These are phyloP conservation scores for Citrus hindsii DNA, from an alignment of 345 rosid species.

Conservation along the genomic window DNA sequence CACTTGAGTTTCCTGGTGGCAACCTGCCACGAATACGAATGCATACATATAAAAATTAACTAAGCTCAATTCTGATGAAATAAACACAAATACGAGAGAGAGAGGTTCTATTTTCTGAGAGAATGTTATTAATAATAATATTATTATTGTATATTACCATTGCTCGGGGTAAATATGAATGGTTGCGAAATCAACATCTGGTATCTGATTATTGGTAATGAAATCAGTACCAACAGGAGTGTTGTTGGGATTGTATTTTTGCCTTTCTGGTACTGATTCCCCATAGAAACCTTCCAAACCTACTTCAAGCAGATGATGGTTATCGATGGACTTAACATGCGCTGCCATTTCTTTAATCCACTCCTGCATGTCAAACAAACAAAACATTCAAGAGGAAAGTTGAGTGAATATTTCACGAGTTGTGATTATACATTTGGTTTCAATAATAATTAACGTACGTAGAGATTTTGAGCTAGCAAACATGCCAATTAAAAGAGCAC, in stretches of 20 bases:
- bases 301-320: conserved; percentile 71
- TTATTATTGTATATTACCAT: conserved; percentile 34
- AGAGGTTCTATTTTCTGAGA: no score
- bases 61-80: neutral
- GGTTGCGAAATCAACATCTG: conserved; percentile 76
- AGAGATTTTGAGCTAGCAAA: no score
- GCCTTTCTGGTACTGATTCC: conserved; percentile 32
- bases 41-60: neutral
- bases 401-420: no score
- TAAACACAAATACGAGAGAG: no score
- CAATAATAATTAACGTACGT: no score
- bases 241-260: conserved; percentile 51
- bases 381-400: no score
- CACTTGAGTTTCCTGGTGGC: conserved; percentile 26
- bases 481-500: no score
- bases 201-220: conserved; percentile 68
- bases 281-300: conserved; percentile 95
- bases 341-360: conserved; percentile 92
- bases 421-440: no score
- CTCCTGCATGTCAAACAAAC: conserved; percentile 32
- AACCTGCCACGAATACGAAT: conserved; percentile 37
- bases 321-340: conserved; percentile 70
- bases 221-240: conserved; percentile 76
- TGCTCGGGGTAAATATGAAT: conserved; percentile 91
- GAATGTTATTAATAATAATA: no score